These are phyloP conservation scores for Beauveria pseudobassiana DNA, from an alignment of 2,329 filamentous ascomycete genomes.

Conservation along the genomic window DNA sequence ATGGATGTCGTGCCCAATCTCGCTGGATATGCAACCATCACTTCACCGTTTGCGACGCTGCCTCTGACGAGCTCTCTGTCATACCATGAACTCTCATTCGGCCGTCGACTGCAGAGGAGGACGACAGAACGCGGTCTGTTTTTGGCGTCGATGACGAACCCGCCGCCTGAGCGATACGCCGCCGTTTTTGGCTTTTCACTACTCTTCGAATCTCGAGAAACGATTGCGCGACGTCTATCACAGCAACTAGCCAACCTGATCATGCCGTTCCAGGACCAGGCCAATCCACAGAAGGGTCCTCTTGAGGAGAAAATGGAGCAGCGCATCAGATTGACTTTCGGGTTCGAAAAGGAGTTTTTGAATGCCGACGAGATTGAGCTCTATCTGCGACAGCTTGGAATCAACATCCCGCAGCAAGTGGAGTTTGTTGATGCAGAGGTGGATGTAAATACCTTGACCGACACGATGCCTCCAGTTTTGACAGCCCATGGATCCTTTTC, in stretches of 20 bases:
- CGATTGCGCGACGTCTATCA: slow-evolving; percentile 36
- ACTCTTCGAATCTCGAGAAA: slow-evolving; percentile 46
- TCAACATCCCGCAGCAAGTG: slow-evolving; percentile 52
- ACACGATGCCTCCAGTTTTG: neutral
- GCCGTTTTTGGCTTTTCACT: slow-evolving; percentile 64
- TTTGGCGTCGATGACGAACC: slow-evolving; percentile 44
- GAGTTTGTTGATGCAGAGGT: slow-evolving; percentile 56
- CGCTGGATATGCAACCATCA: slow-evolving; percentile 6
- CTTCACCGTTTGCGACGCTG: slow-evolving; percentile 25
- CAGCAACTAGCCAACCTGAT: slow-evolving; percentile 23
- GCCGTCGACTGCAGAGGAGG: slow-evolving; percentile 60
- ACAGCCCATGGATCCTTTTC: neutral
- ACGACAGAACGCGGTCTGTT: slow-evolving; percentile 55
- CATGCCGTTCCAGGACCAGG: slow-evolving; percentile 8
- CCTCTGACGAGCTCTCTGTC: slow-evolving; percentile 48
- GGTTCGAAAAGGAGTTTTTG: slow-evolving; percentile 68
- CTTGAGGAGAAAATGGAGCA: slow-evolving; percentile 21
- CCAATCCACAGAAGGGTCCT: neutral
- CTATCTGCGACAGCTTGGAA: slow-evolving; percentile 58
- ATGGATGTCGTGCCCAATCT: slow-evolving; percentile 15
- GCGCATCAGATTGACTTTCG: slow-evolving; percentile 47
- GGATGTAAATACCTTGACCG: slow-evolving; percentile 32
- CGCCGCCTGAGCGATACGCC: slow-evolving; percentile 40
- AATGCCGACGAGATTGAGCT: slow-evolving; percentile 70
- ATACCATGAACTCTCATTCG: slow-evolving; percentile 59